Evolutionary conservation across 495 filamentous ascomycete species (phyloP).

Genomic region (Trichoderma asperelloides): DNA sequence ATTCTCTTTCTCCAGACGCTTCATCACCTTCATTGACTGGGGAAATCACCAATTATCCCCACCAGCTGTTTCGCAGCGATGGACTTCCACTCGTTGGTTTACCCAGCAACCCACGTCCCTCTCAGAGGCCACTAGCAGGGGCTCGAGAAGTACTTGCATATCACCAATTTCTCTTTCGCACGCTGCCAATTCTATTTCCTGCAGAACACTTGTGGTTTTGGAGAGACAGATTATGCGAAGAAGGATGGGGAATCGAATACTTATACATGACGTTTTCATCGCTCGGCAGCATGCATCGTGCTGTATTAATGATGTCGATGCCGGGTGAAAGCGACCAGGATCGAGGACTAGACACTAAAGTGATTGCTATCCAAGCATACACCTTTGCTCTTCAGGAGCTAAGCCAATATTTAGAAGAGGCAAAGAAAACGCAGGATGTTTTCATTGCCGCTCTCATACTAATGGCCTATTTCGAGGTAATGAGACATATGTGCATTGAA

Average conservation of each 20-base stretch:
- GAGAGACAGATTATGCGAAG: slow-evolving; percentile 5
- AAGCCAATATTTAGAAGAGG: neutral
- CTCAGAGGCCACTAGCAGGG: neutral
- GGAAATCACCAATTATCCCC: neutral
- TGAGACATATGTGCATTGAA: neutral
- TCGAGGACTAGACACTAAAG: slow-evolving; percentile 5
- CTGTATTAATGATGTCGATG: neutral
- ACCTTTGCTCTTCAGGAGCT: neutral
- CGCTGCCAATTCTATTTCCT: neutral
- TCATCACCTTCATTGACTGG: neutral
- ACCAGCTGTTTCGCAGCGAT: neutral
- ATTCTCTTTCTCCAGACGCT: neutral
- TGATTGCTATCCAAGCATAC: slow-evolving; percentile 1
- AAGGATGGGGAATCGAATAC: slow-evolving; percentile 4
- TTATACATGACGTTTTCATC: neutral
- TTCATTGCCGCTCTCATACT: neutral
- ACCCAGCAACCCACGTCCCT: slow-evolving; percentile 6
- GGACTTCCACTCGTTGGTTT: slow-evolving; percentile 3
- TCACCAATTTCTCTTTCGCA: slow-evolving; percentile 8
- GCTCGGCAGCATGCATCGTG: slow-evolving; percentile 7
- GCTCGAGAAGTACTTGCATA: slow-evolving; percentile 5
- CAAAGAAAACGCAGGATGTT: neutral
- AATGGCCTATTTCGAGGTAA: slow-evolving; percentile 7
- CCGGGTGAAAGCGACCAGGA: slow-evolving; percentile 7
- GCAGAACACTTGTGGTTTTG: slow-evolving; percentile 4